Base-by-base conservation (phyloP, 108 stramenopile genomes). In the Nannochloropsis gaditana region DNA sequence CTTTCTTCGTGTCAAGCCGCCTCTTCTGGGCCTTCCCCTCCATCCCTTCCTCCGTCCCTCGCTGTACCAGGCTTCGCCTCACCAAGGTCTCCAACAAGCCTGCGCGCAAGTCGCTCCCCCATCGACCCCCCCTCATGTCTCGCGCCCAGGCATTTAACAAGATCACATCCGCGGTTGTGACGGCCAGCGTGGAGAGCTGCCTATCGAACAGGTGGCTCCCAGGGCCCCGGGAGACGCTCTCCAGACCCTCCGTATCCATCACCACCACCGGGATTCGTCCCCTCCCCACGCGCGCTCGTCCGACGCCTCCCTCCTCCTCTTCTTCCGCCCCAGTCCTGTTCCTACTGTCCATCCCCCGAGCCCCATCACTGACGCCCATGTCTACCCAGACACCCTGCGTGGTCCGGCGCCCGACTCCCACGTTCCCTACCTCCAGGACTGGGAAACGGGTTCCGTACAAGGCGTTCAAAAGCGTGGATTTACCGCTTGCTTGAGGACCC, bases 401-500 rank as follows among this genome's bases (percentile, higher is more conserved):
- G 19, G 59, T 73, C 59, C 59, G 15, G 19, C 59, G 15, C n/a
- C 59, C 59, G 19, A n/a, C 59, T n/a, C 59, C 59, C 2, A n/a
- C 59, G n/a, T 73, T n/a, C 59, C 59, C 8, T n/a, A 73, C 59
- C 15, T 73, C 8, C 2, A 73, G 59, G 19, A 73, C 59, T n/a
- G 59, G 59, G n/a, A 73, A 73, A 15, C 59, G 15, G 15, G 59
- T 73, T 73, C 59, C 59, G 8, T n/a, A 73, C 59, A 73, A 73
- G n/a, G 59, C 59, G n/a, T 73, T 73, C 59, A 73, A 73, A n/a
- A 73, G n/a, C 3, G 59, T 73, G 59, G 59, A 73, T 73, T 73
- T 73, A 15, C 59, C 59, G n/a, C 59, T 73, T 73, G 59, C 59
- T 73, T 73, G 59, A 2, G 59, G 59, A n/a, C 59, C 59, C 4